Conservation (phyloP, 78 protist species). For the Isochrysis galbana region DNA sequence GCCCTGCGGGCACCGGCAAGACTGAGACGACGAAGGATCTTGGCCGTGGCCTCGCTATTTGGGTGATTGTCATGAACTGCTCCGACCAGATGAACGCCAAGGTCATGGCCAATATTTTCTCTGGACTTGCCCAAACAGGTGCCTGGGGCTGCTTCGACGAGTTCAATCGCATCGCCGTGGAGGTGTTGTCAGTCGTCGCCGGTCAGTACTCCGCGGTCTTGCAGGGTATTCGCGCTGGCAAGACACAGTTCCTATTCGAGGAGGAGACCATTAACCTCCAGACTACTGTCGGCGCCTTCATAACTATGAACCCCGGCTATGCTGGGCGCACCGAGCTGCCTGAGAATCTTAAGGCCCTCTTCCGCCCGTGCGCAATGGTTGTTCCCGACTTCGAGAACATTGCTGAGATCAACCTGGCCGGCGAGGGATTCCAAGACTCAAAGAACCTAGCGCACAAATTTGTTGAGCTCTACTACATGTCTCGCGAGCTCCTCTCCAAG, state of each 20-base stretch:
- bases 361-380: conserved; percentile 86
- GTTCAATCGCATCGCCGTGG: conserved; percentile 74
- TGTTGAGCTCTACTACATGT: conserved; percentile 70
- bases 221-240: conserved; percentile 64
- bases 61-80: conserved; percentile 80
- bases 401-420: conserved; percentile 53
- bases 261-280: conserved; percentile 40
- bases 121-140: conserved; percentile 82
- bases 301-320: conserved; percentile 96
- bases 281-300: conserved; percentile 63
- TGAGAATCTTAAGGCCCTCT: conserved; percentile 88
- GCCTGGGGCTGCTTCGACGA: conserved; percentile 91
- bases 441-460: conserved; percentile 75
- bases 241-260: conserved; percentile 51
- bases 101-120: conserved; percentile 74
- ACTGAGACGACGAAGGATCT: conserved; percentile 86
- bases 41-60: conserved; percentile 54
- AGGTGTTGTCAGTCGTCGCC: conserved; percentile 90
- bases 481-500: conserved; percentile 79
- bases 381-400: conserved; percentile 85
- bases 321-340: conserved; percentile 93
- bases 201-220: conserved; percentile 78
- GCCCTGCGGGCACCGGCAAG: conserved; percentile 96
- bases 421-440: conserved; percentile 59
- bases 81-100: conserved; percentile 80